A percentile compares a stretch with the other conserved stretches of the same genome.
These are phyloP conservation scores for Coniochaeta sp. DNA, from an alignment of 2,329 filamentous ascomycete genomes.

Conservation along the genomic window DNA sequence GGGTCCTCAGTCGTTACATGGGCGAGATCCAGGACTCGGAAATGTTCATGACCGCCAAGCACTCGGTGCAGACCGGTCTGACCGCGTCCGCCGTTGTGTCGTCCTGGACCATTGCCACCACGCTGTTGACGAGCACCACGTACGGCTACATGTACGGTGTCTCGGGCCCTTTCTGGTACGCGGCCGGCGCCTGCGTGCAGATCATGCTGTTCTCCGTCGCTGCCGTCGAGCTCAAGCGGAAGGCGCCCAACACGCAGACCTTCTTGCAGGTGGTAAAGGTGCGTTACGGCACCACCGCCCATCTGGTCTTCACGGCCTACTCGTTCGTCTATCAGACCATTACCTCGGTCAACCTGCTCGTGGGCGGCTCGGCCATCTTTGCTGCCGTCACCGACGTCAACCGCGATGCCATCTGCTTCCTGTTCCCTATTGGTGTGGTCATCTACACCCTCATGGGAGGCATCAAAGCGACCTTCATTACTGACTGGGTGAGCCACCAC, in stretches of 20 bases:
- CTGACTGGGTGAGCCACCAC: constrained; percentile 56
- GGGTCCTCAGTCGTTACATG: constrained; percentile 31
- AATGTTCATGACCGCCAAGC: constrained; percentile 84
- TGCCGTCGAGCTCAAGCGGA: constrained; percentile 81
- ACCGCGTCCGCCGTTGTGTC: constrained; percentile 90
- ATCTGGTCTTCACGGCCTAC: constrained; percentile 75
- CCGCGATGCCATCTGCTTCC: constrained; percentile 74
- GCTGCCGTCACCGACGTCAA: constrained; percentile 64
- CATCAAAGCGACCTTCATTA: constrained; percentile 82
- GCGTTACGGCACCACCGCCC: constrained; percentile 64
- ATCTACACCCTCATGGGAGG: constrained; percentile 72
- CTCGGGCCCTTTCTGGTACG: constrained; percentile 54
- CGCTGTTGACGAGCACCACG: constrained; percentile 69
- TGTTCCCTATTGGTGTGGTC: constrained; percentile 74
- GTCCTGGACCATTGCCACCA: constrained; percentile 90
- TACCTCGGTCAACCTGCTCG: constrained; percentile 82
- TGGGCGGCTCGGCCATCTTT: constrained; percentile 73
- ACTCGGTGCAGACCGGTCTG: constrained; percentile 82
- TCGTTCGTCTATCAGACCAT: constrained; percentile 82
- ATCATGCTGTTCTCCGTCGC: constrained; percentile 85
- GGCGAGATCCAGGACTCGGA: constrained; percentile 78
- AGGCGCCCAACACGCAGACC: constrained; percentile 79
- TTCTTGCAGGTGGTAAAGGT: constrained; percentile 79
- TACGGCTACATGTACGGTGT: constrained; percentile 77
- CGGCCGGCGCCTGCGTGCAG: constrained; percentile 70